Conservation (phyloP, 805 yeast genomes). For the Wickerhamomyces rabaulensis region DNA sequence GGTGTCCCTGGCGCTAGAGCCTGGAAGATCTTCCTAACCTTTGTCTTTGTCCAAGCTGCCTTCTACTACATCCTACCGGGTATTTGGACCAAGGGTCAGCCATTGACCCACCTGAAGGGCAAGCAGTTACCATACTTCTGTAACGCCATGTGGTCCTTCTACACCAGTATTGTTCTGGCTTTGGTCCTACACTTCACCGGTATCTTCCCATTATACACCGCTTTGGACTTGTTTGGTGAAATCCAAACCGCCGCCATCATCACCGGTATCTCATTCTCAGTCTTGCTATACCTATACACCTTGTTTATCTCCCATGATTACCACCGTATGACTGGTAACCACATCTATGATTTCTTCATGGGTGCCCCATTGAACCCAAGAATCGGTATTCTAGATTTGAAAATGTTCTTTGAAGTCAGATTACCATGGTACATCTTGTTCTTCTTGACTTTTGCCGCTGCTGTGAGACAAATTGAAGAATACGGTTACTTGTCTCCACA, state of each 20-base stretch:
- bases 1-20: slow-evolving; percentile 58
- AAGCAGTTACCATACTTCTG: slow-evolving; percentile 88
- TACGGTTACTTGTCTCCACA: slow-evolving; percentile 81
- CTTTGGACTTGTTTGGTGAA: slow-evolving; percentile 81
- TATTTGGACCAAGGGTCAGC: slow-evolving; percentile 92
- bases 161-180: slow-evolving; percentile 55
- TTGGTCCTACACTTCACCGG: slow-evolving; percentile 68
- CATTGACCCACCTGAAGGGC: slow-evolving; percentile 73
- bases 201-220: slow-evolving; percentile 64
- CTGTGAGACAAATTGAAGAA: slow-evolving; percentile 71
- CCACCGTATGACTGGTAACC: slow-evolving; percentile 89
- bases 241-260: slow-evolving; percentile 89
- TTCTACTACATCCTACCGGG: slow-evolving; percentile 89
- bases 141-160: slow-evolving; percentile 85
- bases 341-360: slow-evolving; percentile 87
- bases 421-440: slow-evolving; percentile 92
- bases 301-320: slow-evolving; percentile 64
- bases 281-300: slow-evolving; percentile 66
- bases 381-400: slow-evolving; percentile 85
- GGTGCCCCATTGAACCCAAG: slow-evolving; percentile 98
- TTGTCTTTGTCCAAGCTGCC: slow-evolving; percentile 60
- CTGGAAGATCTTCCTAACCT: slow-evolving; percentile 67
- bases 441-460: slow-evolving; percentile 69
- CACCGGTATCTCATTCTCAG: slow-evolving; percentile 66
- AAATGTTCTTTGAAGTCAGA: slow-evolving; percentile 97